These are phyloP conservation scores for Tylopilus rubrobrunneus DNA, from an alignment of 768 basidiomycete species.

Conservation along the genomic window DNA sequence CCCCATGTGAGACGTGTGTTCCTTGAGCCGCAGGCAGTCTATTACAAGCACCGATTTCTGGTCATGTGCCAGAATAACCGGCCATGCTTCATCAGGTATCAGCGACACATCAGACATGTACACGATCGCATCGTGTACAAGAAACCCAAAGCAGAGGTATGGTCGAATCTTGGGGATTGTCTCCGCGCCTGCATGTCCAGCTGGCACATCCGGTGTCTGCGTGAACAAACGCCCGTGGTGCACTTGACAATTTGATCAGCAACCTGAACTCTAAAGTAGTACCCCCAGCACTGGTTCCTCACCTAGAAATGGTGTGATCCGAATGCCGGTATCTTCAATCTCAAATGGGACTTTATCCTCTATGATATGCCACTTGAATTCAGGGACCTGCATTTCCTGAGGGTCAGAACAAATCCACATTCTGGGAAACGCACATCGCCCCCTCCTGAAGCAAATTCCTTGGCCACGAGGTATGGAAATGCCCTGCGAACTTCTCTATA, in stretches of 20 bases:
- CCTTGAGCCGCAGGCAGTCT: conserved; percentile 65
- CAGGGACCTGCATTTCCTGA: conserved; percentile 55
- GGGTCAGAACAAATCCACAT: background rate
- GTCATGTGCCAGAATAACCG: conserved; percentile 33
- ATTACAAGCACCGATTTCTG: conserved; percentile 57
- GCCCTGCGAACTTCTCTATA: conserved; percentile 61
- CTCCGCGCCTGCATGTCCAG: conserved; percentile 7
- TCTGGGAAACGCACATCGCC: conserved; percentile 53
- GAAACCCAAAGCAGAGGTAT: conserved; percentile 67
- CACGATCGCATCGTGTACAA: conserved; percentile 60
- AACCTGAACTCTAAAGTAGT: background rate
- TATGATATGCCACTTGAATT: conserved; percentile 81
- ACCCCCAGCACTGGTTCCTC: conserved; percentile 14
- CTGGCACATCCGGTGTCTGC: conserved; percentile 30
- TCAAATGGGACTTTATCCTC: conserved; percentile 65
- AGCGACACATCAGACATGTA: conserved; percentile 84
- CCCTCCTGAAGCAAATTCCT: conserved; percentile 73
- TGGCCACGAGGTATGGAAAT: conserved; percentile 80
- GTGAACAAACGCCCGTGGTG: conserved; percentile 72
- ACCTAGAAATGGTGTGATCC: conserved; percentile 67
- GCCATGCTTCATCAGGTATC: conserved; percentile 75
- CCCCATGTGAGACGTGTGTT: conserved; percentile 80
- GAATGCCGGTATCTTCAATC: conserved; percentile 59
- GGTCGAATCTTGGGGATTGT: conserved; percentile 38
- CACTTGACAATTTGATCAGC: conserved; percentile 37